Percentiles rank a stretch among this genome's conserved stretches.
Conservation (phyloP, 768 basidiomycete genomes). For the Dioszegia aurantiaca region DNA sequence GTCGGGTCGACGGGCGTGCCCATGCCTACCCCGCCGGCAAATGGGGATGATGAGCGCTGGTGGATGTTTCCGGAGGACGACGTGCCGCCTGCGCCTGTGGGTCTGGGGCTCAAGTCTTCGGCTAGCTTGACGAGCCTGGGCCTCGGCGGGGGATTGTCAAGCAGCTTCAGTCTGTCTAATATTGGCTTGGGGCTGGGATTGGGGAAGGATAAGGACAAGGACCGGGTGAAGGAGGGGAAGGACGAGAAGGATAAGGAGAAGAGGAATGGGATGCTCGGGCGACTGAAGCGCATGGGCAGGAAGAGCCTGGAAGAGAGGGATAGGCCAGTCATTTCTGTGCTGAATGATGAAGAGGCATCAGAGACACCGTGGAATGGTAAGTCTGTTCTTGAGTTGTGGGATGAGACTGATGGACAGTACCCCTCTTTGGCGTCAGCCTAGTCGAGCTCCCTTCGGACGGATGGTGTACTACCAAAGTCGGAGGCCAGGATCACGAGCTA, state of each 20-base stretch:
- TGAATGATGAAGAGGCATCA: constrained; percentile 2
- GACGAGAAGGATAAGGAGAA: constrained; percentile 5
- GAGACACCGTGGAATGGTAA: constrained; percentile 2
- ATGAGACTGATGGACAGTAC: constrained; percentile 1
- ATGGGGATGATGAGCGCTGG: constrained; percentile 3
- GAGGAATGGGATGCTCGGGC: constrained; percentile 28
- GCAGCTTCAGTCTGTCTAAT: constrained; percentile 5
- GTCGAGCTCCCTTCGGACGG: constrained; percentile 30
- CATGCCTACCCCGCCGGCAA: constrained; percentile 1
- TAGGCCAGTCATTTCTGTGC: background rate
- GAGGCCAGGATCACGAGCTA: constrained; percentile 40
- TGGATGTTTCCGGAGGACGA: constrained; percentile 13
- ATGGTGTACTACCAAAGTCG: constrained; percentile 41
- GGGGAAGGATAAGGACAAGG: constrained; percentile 3
- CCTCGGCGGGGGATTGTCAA: constrained; percentile 5
- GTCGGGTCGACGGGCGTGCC: constrained; percentile 11
- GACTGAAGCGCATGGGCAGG: constrained; percentile 28
- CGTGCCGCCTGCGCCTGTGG: background rate
- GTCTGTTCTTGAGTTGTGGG: background rate
- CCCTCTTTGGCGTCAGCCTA: constrained; percentile 37
- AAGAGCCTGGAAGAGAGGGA: constrained; percentile 11
- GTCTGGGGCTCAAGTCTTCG: background rate
- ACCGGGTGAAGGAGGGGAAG: constrained; percentile 4
- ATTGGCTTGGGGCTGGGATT: constrained; percentile 4
- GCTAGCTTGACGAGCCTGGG: constrained; percentile 4